These are phyloP conservation scores for Candida vaughaniae DNA, from an alignment of 805 yeast genomes.

Conservation along the genomic window DNA sequence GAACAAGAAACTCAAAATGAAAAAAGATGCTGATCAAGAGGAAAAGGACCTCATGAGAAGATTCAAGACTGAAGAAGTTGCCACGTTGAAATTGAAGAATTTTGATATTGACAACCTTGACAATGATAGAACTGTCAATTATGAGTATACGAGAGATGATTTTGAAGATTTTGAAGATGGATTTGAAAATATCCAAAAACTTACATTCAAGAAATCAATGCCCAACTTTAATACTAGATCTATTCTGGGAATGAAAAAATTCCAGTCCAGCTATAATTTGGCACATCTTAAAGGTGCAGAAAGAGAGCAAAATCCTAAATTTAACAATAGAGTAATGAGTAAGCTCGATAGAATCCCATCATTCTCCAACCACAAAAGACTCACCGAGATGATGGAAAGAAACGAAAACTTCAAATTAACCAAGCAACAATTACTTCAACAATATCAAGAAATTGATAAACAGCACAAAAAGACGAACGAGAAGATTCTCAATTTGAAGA, in stretches of 20 bases:
- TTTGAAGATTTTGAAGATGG: slow-evolving; percentile 38
- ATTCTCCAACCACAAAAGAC: slow-evolving; percentile 23
- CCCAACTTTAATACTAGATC: slow-evolving; percentile 13
- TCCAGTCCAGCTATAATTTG: slow-evolving; percentile 34
- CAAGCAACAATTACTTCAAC: slow-evolving; percentile 29
- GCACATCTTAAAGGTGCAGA: no score
- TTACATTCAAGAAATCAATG: slow-evolving; percentile 14
- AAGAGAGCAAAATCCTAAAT: slow-evolving; percentile 21
- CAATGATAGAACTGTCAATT: slow-evolving; percentile 34
- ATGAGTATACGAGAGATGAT: slow-evolving; percentile 38
- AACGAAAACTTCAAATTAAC: slow-evolving; percentile 12
- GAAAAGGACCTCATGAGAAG: slow-evolving; percentile 27
- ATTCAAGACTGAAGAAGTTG: slow-evolving; percentile 21
- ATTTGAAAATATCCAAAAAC: slow-evolving; percentile 22
- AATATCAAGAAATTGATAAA: slow-evolving; percentile 27
- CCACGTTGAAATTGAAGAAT: slow-evolving; percentile 31
- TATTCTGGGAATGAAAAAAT: slow-evolving; percentile 21
- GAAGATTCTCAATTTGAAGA: slow-evolving; percentile 11
- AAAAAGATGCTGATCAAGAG: slow-evolving; percentile 33
- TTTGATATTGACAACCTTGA: slow-evolving; percentile 23
- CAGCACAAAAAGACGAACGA: slow-evolving; percentile 14
- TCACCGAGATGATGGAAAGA: slow-evolving; percentile 16
- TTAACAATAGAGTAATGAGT: slow-evolving; percentile 32
- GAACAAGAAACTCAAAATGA: slow-evolving; percentile 22
- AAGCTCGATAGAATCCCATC: slow-evolving; percentile 44